Evolutionary conservation across 345 rosid genomes (phyloP).

Genomic region (Acer campestre): DNA sequence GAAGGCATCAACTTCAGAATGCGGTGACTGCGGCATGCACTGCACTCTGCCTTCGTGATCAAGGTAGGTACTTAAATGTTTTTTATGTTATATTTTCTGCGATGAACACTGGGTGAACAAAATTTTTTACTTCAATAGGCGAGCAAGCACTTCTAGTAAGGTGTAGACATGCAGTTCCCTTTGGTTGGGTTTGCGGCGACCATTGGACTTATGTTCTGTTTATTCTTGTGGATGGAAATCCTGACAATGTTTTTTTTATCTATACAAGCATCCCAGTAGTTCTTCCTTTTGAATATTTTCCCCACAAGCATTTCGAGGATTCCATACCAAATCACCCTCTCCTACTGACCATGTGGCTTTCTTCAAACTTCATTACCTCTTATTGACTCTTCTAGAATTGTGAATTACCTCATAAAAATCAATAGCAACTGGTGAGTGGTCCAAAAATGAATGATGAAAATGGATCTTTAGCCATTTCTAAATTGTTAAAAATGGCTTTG

Average conservation of each 20-base stretch:
- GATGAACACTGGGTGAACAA: neutral
- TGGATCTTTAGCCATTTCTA: neutral
- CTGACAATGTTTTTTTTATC: neutral
- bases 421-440: neutral
- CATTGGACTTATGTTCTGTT: neutral
- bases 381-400: neutral
- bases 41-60: conserved; percentile 69
- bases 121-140: neutral
- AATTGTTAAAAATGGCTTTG: conserved; percentile 4
- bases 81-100: neutral
- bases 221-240: neutral
- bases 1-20: conserved; percentile 90
- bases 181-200: neutral
- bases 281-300: conserved; percentile 3
- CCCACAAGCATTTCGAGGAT: neutral
- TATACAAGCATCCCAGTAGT: neutral
- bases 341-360: neutral
- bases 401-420: conserved; percentile 4
- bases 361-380: neutral
- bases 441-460: neutral
- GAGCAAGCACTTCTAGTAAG: neutral
- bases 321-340: neutral
- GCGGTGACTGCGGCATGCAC: conserved; percentile 76
- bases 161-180: neutral
- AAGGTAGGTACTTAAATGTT: conserved; percentile 45